Conservation (phyloP, 1,284 basidiomycete species). For the Cystobasidiaceae sp. region DNA sequence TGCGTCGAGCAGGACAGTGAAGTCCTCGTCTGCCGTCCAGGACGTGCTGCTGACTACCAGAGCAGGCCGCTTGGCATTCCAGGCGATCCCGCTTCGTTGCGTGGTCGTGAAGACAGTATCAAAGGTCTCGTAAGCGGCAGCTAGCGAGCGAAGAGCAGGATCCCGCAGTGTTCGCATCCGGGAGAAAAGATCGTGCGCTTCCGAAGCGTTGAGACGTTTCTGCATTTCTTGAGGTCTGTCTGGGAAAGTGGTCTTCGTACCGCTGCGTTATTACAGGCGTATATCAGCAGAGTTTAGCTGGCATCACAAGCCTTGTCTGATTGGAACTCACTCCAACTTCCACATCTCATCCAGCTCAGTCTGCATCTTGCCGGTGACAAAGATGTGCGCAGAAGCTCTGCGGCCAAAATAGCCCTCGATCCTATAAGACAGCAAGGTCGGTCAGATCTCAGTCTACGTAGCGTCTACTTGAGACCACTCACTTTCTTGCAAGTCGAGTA, state of each 20-base stretch:
- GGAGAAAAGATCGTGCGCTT: conserved; percentile 54
- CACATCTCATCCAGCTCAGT: conserved; percentile 66
- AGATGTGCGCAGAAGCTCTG: conserved; percentile 79
- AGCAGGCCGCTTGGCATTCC: conserved; percentile 50
- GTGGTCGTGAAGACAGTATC: conserved; percentile 33
- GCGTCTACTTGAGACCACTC: conserved; percentile 32
- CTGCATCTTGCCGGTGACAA: conserved; percentile 86
- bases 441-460: neutral
- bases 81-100: conserved; percentile 36
- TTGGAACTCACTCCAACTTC: conserved; percentile 64
- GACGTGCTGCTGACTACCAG: conserved; percentile 87
- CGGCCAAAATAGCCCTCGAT: conserved; percentile 74
- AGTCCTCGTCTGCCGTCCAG: conserved; percentile 98
- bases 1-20: conserved; percentile 71
- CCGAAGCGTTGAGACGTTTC: conserved; percentile 48
- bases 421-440: conserved; percentile 52
- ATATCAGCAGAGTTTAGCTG: neutral
- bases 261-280: conserved; percentile 54
- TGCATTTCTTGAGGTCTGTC: conserved; percentile 81
- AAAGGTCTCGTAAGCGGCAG: conserved; percentile 38
- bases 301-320: neutral
- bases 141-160: conserved; percentile 43
- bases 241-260: conserved; percentile 69
- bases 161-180: conserved; percentile 48
- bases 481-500: conserved; percentile 71